Conservation (phyloP, 345 rosid species). For the Garcia nutans region DNA sequence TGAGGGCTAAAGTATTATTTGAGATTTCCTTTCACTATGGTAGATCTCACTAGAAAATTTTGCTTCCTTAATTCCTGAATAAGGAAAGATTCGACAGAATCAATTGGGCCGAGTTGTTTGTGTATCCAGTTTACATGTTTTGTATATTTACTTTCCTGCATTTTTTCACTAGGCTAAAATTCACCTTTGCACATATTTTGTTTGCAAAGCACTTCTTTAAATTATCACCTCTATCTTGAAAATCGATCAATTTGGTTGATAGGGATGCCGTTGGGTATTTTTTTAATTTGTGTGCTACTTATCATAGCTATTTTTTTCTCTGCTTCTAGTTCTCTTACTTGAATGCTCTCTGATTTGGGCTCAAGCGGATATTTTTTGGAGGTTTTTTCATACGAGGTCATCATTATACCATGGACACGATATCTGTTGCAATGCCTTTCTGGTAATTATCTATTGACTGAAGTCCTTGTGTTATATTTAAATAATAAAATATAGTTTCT, state of each 20-base stretch:
- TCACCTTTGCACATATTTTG: not conserved
- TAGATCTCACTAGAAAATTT: not conserved
- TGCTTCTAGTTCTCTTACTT: slow-evolving; percentile 75
- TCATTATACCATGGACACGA: slow-evolving; percentile 98
- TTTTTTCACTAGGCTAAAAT: not conserved
- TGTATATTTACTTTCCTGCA: not conserved
- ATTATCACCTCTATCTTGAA: not conserved
- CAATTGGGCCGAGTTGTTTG: too few relatives aligned
- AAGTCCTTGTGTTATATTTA: not conserved
- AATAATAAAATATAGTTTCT: not conserved
- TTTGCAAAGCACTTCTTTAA: not conserved
- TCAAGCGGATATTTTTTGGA: slow-evolving; percentile 90
- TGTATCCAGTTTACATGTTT: not conserved
- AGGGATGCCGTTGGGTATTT: not conserved
- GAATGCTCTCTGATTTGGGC: slow-evolving; percentile 93
- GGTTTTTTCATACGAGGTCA: slow-evolving; percentile 96
- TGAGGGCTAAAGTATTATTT: not conserved
- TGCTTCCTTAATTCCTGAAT: slow-evolving; percentile 4
- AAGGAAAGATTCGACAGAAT: not conserved
- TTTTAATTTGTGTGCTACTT: not conserved
- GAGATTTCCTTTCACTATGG: not conserved
- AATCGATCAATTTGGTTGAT: not conserved
- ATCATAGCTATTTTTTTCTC: not conserved
- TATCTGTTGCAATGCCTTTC: slow-evolving; percentile 95
- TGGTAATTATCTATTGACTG: slow-evolving; percentile 45